A percentile compares a stretch with the other conserved stretches of the same genome.
These are phyloP conservation scores for Dendrocalamus latiflorus DNA, from an alignment of 202 grass and related monocot genomes.

Conservation along the genomic window DNA sequence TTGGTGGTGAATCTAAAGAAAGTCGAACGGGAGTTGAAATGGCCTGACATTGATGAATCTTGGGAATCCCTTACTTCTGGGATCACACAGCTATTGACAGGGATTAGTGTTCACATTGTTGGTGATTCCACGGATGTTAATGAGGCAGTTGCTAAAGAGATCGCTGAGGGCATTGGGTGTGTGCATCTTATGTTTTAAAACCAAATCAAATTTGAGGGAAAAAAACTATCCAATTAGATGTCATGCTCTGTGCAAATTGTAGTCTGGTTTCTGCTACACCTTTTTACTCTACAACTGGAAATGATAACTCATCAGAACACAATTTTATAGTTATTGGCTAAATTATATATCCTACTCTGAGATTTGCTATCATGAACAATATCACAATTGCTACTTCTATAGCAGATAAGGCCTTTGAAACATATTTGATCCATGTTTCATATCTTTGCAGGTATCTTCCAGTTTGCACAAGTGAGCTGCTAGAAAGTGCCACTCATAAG, in stretches of 20 bases:
- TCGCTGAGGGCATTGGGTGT: slow-evolving; percentile 74
- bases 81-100: slow-evolving; percentile 71
- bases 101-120: slow-evolving; percentile 74
- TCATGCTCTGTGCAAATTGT: not conserved
- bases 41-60: slow-evolving; percentile 87
- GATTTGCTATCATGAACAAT: not conserved
- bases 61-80: slow-evolving; percentile 81
- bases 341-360: not conserved
- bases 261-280: not conserved
- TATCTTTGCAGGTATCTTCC: slow-evolving; percentile 64
- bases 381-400: not conserved
- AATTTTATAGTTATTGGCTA: not conserved
- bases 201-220: not conserved
- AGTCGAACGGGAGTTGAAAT: slow-evolving; percentile 72
- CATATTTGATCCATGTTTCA: not conserved
- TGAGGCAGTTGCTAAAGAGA: slow-evolving; percentile 70
- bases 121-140: slow-evolving; percentile 81
- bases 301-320: not conserved
- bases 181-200: slow-evolving; percentile 17
- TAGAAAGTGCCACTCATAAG: slow-evolving; percentile 71
- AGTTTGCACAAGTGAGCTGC: slow-evolving; percentile 71
- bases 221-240: not conserved
- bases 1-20: slow-evolving; percentile 86
- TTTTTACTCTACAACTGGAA: not conserved
- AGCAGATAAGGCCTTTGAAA: not conserved